Percentiles rank a stretch among this genome's conserved stretches.
These are phyloP conservation scores for Waltergamsia citrina DNA, from an alignment of 2,329 filamentous ascomycete genomes.

Conservation along the genomic window DNA sequence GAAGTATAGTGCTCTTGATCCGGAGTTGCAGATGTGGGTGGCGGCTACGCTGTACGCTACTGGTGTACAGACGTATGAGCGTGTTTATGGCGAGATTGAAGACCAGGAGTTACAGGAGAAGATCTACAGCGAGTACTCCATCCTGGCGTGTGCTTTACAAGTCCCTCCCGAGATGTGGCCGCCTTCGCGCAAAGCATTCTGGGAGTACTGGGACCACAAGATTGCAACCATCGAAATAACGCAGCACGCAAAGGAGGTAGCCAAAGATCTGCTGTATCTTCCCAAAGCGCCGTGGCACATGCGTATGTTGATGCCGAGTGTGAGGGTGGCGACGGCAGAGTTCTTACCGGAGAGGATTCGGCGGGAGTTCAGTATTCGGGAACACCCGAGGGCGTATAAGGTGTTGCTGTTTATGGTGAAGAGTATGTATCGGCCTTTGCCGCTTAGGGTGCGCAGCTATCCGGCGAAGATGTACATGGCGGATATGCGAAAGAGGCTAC, in stretches of 20 bases:
- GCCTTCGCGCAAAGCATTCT: constrained; percentile 16
- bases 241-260: constrained; percentile 12
- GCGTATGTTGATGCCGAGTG: constrained; percentile 9
- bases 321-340: constrained; percentile 12
- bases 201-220: constrained; percentile 23
- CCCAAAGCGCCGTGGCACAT: constrained; percentile 9
- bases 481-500: constrained; percentile 9
- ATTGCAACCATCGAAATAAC: constrained; percentile 19
- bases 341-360: constrained; percentile 11
- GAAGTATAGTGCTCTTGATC: constrained; percentile 19
- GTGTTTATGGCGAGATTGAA: constrained; percentile 18
- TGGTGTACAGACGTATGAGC: constrained; percentile 19
- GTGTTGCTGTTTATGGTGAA: constrained; percentile 11
- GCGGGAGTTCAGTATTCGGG: constrained; percentile 9
- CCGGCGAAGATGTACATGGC: constrained; percentile 11
- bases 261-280: constrained; percentile 10
- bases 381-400: constrained; percentile 7
- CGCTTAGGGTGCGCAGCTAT: constrained; percentile 16
- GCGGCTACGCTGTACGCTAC: constrained; percentile 24
- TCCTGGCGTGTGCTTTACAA: constrained; percentile 12
- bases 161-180: constrained; percentile 24
- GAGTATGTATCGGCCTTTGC: constrained; percentile 18
- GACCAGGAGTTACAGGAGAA: constrained; percentile 13
- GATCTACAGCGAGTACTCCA: constrained; percentile 13
- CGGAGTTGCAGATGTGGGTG: constrained; percentile 23